Conservation (phyloP, 768 basidiomycete genomes). For the Tylopilus sp. region DNA sequence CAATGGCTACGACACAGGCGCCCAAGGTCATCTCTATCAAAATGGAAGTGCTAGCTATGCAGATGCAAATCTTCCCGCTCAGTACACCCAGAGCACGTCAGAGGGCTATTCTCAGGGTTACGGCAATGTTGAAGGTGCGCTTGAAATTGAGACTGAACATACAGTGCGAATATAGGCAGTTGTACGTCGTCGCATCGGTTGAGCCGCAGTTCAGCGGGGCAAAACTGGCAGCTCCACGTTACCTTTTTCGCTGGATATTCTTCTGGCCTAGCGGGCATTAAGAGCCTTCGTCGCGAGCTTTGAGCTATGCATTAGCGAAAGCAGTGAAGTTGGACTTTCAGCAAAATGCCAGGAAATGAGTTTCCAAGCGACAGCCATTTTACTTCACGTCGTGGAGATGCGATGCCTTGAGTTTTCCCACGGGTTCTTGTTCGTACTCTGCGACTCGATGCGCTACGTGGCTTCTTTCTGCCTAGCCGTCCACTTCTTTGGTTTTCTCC, state of each 20-base stretch:
- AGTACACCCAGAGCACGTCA: conserved; percentile 48
- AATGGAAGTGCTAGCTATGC: conserved; percentile 60
- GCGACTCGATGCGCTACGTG: conserved; percentile 45
- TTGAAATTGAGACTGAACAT: conserved; percentile 61
- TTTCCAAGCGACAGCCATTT: conserved; percentile 18
- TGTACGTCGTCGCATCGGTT: conserved; percentile 32
- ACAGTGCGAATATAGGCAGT: conserved; percentile 42
- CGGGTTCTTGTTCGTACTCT: conserved; percentile 19
- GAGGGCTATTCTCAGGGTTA: conserved; percentile 57
- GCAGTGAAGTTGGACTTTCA: conserved; percentile 38
- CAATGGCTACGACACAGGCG: conserved; percentile 61
- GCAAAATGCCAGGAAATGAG: conserved; percentile 29
- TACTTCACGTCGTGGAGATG: conserved; percentile 18
- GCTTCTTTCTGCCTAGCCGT: conserved; percentile 39
- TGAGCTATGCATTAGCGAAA: conserved; percentile 48
- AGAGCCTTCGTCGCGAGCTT: conserved; percentile 41
- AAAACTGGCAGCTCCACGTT: conserved; percentile 37
- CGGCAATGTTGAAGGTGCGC: conserved; percentile 82
- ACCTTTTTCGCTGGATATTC: conserved; percentile 20
- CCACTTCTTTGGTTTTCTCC: conserved; percentile 36
- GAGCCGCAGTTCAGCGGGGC: conserved; percentile 50
- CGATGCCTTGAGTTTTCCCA: conserved; percentile 26
- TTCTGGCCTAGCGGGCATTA: conserved; percentile 27
- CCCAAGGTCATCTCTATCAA: conserved; percentile 66
- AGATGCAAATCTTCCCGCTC: conserved; percentile 45